Evolutionary conservation across 768 basidiomycete species (phyloP).

Genomic region (Cubamyces lactineus): DNA sequence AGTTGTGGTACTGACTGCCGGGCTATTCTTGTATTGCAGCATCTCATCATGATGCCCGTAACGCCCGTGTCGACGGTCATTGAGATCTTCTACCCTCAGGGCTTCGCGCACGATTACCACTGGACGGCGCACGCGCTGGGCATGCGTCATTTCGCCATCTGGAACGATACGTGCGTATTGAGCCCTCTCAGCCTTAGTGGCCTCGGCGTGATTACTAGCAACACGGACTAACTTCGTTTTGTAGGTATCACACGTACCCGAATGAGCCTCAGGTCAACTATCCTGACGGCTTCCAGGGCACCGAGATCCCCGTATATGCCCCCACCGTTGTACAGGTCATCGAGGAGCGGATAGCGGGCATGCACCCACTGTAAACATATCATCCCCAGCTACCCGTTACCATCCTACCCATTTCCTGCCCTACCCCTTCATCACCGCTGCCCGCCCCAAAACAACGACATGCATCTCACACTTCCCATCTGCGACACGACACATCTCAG

Average conservation of each 20-base stretch:
- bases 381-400: not conserved
- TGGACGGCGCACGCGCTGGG: slow-evolving; percentile 79
- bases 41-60: slow-evolving; percentile 83
- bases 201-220: not conserved
- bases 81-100: slow-evolving; percentile 80
- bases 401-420: not conserved
- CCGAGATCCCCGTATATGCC: slow-evolving; percentile 75
- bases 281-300: slow-evolving; percentile 84
- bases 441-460: not conserved
- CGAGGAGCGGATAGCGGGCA: slow-evolving; percentile 61
- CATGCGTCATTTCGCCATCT: slow-evolving; percentile 74
- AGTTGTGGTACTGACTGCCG: not conserved
- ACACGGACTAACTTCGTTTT: slow-evolving; percentile 4
- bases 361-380: slow-evolving; percentile 21
- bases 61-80: slow-evolving; percentile 79
- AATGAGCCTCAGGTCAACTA: slow-evolving; percentile 56
- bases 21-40: slow-evolving; percentile 31
- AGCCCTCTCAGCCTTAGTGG: not conserved
- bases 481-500: slow-evolving; percentile 11
- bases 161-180: slow-evolving; percentile 72
- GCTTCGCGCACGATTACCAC: slow-evolving; percentile 86
- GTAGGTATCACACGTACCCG: slow-evolving; percentile 45
- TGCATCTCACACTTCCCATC: not conserved
- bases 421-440: not conserved
- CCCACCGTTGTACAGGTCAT: slow-evolving; percentile 67